Conservation (phyloP, 139 green algal species). For the Chlorella sp. region DNA sequence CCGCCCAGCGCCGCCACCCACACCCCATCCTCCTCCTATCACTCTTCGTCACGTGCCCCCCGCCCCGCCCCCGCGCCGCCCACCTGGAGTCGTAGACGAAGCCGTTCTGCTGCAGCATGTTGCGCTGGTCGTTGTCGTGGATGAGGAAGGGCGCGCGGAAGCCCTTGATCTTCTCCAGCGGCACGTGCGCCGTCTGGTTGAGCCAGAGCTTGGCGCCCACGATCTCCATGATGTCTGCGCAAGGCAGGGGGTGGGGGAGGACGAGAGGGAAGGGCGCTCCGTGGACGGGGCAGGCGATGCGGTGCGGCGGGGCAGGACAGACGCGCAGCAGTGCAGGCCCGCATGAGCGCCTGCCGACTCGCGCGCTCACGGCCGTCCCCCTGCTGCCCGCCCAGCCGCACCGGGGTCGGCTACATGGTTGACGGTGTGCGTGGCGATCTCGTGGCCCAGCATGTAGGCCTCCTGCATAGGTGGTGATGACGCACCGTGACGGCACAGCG, state of each 20-base stretch:
- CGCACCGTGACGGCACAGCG: too few species aligned
- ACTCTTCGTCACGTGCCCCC: too few species aligned
- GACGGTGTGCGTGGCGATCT: slow-evolving; percentile 30
- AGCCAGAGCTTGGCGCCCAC: slow-evolving; percentile 37
- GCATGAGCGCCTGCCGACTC: background rate
- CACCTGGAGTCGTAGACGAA: too few species aligned
- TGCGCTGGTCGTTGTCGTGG: slow-evolving; percentile 13
- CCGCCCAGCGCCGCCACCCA: too few species aligned
- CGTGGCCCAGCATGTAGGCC: slow-evolving; percentile 24
- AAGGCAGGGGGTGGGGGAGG: background rate
- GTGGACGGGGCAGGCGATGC: too few species aligned
- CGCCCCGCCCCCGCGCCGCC: too few species aligned
- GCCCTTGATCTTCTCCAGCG: slow-evolving; percentile 30
- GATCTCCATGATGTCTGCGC: slow-evolving; percentile 33
- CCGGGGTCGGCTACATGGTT: slow-evolving; percentile 24
- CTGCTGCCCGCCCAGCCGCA: background rate
- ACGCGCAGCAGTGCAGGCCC: background rate
- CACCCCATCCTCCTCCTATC: too few species aligned
- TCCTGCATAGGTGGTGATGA: background rate
- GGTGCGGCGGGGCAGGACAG: background rate
- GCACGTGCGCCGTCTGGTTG: slow-evolving; percentile 30
- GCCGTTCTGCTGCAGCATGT: slow-evolving; percentile 16
- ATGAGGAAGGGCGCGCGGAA: slow-evolving; percentile 35
- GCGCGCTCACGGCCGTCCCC: background rate
- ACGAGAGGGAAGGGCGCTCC: too few species aligned